Percentiles rank a stretch among this genome's conserved stretches.
phyloP scores from a whole-genome alignment of 2,329 filamentous ascomycete genomes.

The Claviceps africana region DNA sequence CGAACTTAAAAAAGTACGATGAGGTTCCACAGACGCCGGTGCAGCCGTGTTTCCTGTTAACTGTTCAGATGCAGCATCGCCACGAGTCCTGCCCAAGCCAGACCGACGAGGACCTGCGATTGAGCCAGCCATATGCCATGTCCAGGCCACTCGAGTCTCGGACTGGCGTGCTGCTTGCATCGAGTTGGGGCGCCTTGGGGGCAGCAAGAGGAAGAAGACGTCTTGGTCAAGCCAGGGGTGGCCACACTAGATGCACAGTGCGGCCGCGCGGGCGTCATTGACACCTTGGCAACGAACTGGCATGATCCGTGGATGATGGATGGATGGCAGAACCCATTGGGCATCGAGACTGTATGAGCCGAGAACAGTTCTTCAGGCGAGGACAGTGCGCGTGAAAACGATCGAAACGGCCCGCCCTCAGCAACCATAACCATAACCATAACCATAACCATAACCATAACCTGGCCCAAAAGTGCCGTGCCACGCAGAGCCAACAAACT shows the following conservation, averaged over 20 bases:
- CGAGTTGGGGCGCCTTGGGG: neutral
- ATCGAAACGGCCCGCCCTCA: neutral
- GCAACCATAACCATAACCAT: too few relatives aligned
- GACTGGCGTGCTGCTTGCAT: neutral
- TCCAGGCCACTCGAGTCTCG: neutral
- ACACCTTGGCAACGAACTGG: neutral
- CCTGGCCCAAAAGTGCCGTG: neutral
- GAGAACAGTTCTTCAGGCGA: neutral
- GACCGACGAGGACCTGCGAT: too few relatives aligned
- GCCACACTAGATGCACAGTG: neutral
- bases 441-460: too few relatives aligned
- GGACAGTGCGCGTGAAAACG: neutral
- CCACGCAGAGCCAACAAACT: too few relatives aligned
- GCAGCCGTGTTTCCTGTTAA: neutral
- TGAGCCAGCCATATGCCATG: neutral
- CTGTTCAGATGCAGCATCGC: neutral
- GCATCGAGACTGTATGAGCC: neutral
- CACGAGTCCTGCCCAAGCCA: neutral
- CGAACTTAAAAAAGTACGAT: neutral
- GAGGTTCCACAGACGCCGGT: slow-evolving; percentile 5
- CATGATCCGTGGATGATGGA: too few relatives aligned
- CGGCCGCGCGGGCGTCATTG: too few relatives aligned
- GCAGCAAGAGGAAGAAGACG: neutral
- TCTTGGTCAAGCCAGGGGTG: neutral
- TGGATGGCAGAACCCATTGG: too few relatives aligned